A percentile compares a stretch with the other conserved stretches of the same genome.
Conservation (phyloP, 2,329 filamentous ascomycete species). For the Pyrenophora graminea region DNA sequence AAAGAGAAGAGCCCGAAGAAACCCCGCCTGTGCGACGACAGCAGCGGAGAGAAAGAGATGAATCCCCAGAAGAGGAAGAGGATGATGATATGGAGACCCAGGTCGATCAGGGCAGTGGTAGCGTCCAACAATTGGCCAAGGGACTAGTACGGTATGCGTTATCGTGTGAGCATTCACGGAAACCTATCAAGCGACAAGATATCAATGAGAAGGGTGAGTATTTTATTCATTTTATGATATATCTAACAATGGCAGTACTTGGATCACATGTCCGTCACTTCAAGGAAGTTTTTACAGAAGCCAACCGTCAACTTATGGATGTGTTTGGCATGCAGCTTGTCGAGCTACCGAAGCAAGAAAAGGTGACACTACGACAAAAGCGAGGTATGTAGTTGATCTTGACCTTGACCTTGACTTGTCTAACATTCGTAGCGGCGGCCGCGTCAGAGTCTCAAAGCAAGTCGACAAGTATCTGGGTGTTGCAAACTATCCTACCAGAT, state of each 20-base stretch:
- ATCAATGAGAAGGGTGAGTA: constrained; percentile 57
- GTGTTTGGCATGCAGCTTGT: constrained; percentile 92
- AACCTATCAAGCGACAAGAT: constrained; percentile 61
- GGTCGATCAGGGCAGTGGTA: constrained; percentile 29
- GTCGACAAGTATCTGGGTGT: constrained; percentile 72
- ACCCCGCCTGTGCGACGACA: constrained; percentile 24
- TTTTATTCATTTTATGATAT: neutral
- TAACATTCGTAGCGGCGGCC: constrained; percentile 53
- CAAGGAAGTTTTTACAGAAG: constrained; percentile 73
- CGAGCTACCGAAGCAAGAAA: constrained; percentile 81
- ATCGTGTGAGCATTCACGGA: constrained; percentile 63
- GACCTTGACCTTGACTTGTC: neutral
- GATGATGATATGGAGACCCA: constrained; percentile 19
- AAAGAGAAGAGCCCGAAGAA: constrained; percentile 15
- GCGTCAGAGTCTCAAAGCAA: constrained; percentile 56
- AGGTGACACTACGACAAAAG: constrained; percentile 77
- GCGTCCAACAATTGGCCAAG: constrained; percentile 57
- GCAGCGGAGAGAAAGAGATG: constrained; percentile 19
- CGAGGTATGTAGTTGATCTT: constrained; percentile 60
- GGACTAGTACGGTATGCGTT: constrained; percentile 66
- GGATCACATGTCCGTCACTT: constrained; percentile 72
- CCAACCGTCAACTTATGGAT: constrained; percentile 70
- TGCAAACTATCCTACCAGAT: constrained; percentile 72
- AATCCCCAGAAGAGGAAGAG: constrained; percentile 28
- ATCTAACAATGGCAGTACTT: constrained; percentile 59